Conservation (phyloP, 2,329 filamentous ascomycete species). For the Pyrenophora graminea region DNA sequence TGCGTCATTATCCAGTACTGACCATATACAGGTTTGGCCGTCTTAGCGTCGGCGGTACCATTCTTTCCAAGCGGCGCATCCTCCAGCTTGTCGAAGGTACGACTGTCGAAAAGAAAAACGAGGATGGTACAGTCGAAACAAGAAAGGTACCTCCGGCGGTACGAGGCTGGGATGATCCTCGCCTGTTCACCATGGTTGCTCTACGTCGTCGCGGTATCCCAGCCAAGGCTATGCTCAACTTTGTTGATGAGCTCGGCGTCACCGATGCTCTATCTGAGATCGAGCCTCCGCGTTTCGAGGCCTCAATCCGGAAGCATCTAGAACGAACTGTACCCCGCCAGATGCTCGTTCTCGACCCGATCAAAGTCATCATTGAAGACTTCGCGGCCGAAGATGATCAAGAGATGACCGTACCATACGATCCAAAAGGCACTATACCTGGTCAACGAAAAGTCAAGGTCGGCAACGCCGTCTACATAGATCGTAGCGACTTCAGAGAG, state of each 20-base stretch:
- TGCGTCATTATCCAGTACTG: slow-evolving; percentile 3
- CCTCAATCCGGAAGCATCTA: slow-evolving; percentile 81
- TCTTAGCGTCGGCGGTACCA: slow-evolving; percentile 79
- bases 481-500: slow-evolving; percentile 77
- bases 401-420: slow-evolving; percentile 75
- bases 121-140: slow-evolving; percentile 48
- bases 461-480: slow-evolving; percentile 82
- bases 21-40: slow-evolving; percentile 59
- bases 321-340: slow-evolving; percentile 86
- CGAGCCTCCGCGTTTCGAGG: slow-evolving; percentile 80
- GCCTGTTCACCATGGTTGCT: slow-evolving; percentile 84
- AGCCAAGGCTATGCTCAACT: slow-evolving; percentile 84
- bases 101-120: slow-evolving; percentile 50
- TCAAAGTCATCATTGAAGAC: slow-evolving; percentile 81
- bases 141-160: slow-evolving; percentile 61
- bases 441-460: slow-evolving; percentile 64
- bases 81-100: slow-evolving; percentile 75
- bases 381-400: slow-evolving; percentile 69
- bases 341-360: slow-evolving; percentile 85
- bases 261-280: slow-evolving; percentile 82
- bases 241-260: slow-evolving; percentile 88
- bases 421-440: slow-evolving; percentile 70
- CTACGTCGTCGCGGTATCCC: slow-evolving; percentile 84
- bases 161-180: slow-evolving; percentile 86
- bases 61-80: slow-evolving; percentile 85